Conservation (phyloP, 169 alveolate species). For the Plasmodium coatneyi region DNA sequence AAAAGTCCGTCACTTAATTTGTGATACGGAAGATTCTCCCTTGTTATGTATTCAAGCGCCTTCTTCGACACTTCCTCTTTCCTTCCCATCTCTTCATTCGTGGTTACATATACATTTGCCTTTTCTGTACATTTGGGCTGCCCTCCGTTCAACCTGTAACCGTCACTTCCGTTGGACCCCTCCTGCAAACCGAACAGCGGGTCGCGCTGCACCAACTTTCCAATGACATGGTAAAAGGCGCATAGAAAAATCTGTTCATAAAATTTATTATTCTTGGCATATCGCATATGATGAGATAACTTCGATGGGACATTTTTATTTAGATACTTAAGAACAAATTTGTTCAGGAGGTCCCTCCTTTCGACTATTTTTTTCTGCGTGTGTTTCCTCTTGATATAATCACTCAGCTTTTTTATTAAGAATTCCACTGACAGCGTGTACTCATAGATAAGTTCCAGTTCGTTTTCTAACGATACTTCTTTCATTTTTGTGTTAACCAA, state of each 20-base stretch:
- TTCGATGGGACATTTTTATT: conserved; percentile 23
- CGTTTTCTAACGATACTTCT: conserved; percentile 50
- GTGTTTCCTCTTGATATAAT: conserved; percentile 45
- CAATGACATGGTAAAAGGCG: conserved; percentile 43
- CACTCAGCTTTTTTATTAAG: conserved; percentile 11
- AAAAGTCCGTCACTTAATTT: conserved; percentile 19
- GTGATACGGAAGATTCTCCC: conserved; percentile 10
- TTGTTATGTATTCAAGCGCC: not conserved
- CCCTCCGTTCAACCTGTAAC: not conserved
- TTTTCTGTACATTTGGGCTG: not conserved
- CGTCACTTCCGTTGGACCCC: not conserved
- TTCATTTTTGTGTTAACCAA: conserved; percentile 34
- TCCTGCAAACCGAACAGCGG: conserved; percentile 19
- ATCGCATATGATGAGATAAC: conserved; percentile 50
- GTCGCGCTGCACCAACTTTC: conserved; percentile 20
- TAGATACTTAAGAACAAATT: conserved; percentile 35
- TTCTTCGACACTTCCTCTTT: not conserved
- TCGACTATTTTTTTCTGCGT: conserved; percentile 8
- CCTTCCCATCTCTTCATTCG: not conserved
- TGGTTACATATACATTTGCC: not conserved
- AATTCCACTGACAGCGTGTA: conserved; percentile 32
- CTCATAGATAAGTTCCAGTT: conserved; percentile 40
- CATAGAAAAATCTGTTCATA: conserved; percentile 46
- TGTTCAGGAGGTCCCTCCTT: conserved; percentile 22
- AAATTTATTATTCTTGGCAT: conserved; percentile 9